Evolutionary conservation across 768 basidiomycete genomes (phyloP), one percentile per base, ranked within the genome.

Genomic region (Russula earlei): DNA sequence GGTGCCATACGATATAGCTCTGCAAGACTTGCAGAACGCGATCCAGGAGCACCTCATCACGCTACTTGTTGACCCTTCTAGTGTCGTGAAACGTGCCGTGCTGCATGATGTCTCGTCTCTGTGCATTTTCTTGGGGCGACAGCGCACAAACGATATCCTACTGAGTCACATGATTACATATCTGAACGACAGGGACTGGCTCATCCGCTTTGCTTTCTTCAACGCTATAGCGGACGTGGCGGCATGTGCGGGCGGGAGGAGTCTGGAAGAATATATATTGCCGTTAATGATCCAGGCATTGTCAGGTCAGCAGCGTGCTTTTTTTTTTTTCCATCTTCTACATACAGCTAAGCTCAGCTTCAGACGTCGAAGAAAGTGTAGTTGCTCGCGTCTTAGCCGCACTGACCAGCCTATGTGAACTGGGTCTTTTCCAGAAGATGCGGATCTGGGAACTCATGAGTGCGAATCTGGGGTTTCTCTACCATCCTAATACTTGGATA

Each of bases 401-500:
- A 2, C 74, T 98, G 54, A 91, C 91, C 0, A 91, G 86, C 64
- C 77, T 98, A 15, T 91, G 90, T 60, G 90, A 94, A 66, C 77
- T 96, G 8, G 89, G 91, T 0, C 71, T 98, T 3, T 89, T 98
- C 70, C 84, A 87, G 69, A 92, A 91, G 70, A 89, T 91, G 83
- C 81, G 88, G n/a, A 83, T 96, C 55, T 97, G 96, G 94, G 96
- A 98, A 63, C 75, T 97, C 34, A 90, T 95, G 83, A 87, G 86
- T 51, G 83, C 85, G 0, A 85, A 86, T 0, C 71, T 92, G 29
- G 89, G 89, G 1, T 94, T 98, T 69, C 71, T 98, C 49, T 95
- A 91, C 62, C 96, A 99, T 68, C 95, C 96, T 0, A 94, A 96
- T 67, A 71, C 83, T 20, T 98, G 95, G 95, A 90, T 98, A 68